Evolutionary conservation across 2,329 filamentous ascomycete genomes (phyloP), one percentile per base, ranked within the genome.

Genomic region (Fusarium sp.): DNA sequence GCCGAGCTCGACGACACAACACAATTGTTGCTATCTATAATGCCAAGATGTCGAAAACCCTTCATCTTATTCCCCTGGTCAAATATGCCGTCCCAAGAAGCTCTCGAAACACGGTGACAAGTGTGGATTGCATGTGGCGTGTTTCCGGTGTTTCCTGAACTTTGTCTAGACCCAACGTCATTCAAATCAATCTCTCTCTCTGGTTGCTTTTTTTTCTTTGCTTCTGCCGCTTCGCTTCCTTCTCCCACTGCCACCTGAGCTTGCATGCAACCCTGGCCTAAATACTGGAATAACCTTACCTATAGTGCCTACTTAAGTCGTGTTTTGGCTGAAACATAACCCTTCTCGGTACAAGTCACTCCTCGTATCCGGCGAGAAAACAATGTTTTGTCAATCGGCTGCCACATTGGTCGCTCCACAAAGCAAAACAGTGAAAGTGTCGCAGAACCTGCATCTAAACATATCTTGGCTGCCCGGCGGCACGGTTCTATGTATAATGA

Each of bases 301-400:
- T 63, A 64, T 59, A 51, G 19, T 41, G 57, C 26, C 28, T 64
- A 19, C n/a, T 43, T 49, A 43, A 46, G 32, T 32, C 46, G 24
- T 30, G 44, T 47, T 53, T 9, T 28, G 17, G 51, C 67, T 60
- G 62, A 70, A 69, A 69, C 66, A 64, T 45, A 43, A 56, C 59
- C 24, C 35, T 32, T 41, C 45, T 41, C 22, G 26, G 52, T 28
- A 35, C 46, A 59, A 51, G 61, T 52, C 32, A 19, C 53, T 54
- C 37, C 37, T 56, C 43, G 39, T 33, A 50, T 70, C 41, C 44
- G 35, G 52, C 30, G 41, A 45, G 41, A 52, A 54, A 60, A 53
- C 43, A 19, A 47, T 39, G 28, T 52, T 53, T 45, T 47, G 48
- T 49, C 53, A 33, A 49, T 19, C 35, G 35, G 39, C 15, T 52